Evolutionary conservation across 331 rosid genomes (phyloP).

Genomic region (Pyracantha coccinea): DNA sequence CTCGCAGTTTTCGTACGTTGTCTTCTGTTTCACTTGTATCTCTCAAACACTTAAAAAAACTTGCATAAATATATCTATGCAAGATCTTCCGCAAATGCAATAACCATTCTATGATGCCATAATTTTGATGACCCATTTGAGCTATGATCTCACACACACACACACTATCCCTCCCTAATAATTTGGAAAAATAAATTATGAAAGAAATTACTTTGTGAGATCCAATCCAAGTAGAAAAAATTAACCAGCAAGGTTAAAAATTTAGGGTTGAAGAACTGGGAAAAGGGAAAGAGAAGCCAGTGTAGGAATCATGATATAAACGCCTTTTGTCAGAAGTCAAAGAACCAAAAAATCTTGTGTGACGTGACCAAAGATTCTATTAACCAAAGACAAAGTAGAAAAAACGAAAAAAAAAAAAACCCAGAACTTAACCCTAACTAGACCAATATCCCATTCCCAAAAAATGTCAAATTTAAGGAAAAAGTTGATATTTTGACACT

Average conservation of each 20-base stretch:
- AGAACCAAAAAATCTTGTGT: conserved; percentile 69
- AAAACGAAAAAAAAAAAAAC: not conserved
- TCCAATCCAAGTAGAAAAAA: not conserved
- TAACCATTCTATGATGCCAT: conserved; percentile 24
- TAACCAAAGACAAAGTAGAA: conserved; percentile 20
- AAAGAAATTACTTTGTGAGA: not conserved
- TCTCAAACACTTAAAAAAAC: conserved; percentile 8
- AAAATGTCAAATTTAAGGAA: conserved; percentile 15
- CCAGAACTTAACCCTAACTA: conserved; percentile 60
- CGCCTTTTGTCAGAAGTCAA: conserved; percentile 64
- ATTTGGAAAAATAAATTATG: conserved; percentile 22
- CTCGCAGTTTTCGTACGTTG: conserved; percentile 49
- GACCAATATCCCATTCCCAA: conserved; percentile 35
- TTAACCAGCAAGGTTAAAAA: conserved; percentile 5
- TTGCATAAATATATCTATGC: conserved; percentile 37
- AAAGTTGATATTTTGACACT: conserved; percentile 14
- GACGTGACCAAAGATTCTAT: conserved; percentile 93
- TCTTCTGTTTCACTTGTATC: conserved; percentile 24
- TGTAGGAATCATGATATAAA: conserved; percentile 54
- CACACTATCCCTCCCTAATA: conserved; percentile 9
- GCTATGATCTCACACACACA: not conserved
- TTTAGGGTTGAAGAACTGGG: conserved; percentile 38
- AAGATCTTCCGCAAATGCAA: conserved; percentile 44
- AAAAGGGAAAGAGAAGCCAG: conserved; percentile 24
- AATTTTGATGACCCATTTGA: conserved; percentile 21